Conservation (phyloP, 441 rosid genomes). For the Metrosideros polymorpha region DNA sequence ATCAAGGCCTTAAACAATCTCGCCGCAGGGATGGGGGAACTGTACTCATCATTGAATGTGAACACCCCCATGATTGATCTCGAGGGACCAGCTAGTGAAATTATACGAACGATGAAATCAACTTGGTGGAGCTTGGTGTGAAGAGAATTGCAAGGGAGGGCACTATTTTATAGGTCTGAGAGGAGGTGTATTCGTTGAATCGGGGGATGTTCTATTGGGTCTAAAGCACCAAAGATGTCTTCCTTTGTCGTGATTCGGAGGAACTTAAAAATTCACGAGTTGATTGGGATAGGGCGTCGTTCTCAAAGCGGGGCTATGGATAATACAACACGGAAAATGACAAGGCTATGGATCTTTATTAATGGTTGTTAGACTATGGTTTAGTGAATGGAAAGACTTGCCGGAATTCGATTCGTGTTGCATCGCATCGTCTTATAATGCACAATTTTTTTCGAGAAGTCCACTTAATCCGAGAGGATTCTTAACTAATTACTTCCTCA, state of each 20-base stretch:
- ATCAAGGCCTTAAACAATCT: slow-evolving; percentile 1
- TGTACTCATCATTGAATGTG: neutral
- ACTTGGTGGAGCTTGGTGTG: neutral
- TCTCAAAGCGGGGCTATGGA: neutral
- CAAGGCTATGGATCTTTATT: too few species aligned
- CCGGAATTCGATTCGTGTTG: neutral
- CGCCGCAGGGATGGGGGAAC: neutral
- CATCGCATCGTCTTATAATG: neutral
- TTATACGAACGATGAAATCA: neutral
- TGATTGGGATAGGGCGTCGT: neutral
- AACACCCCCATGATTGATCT: neutral
- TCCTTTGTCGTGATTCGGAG: neutral
- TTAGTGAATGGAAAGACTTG: neutral
- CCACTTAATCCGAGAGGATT: neutral
- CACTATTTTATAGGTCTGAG: neutral
- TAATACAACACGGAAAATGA: too few species aligned
- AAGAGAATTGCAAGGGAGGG: neutral
- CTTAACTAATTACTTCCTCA: neutral
- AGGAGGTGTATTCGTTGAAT: neutral
- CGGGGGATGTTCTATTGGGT: neutral
- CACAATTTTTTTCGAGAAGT: neutral
- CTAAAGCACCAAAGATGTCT: neutral
- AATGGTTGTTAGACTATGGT: neutral
- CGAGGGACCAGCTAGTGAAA: neutral
- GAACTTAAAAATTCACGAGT: neutral